These are phyloP conservation scores for Nicotiana rustica DNA, from an alignment of 305 asterid genomes.

Conservation along the genomic window DNA sequence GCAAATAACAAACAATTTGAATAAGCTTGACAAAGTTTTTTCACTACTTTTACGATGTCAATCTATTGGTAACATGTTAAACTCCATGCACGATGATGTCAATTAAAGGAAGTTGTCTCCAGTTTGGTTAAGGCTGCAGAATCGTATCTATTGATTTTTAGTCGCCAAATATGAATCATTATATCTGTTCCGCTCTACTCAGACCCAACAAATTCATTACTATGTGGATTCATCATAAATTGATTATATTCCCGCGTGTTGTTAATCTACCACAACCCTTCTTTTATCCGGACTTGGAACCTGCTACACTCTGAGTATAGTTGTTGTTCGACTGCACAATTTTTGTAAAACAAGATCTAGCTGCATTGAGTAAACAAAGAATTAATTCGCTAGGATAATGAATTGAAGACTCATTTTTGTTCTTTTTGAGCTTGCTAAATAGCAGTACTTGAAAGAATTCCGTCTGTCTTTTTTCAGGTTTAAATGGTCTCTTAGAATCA, in stretches of 20 bases:
- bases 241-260: neutral
- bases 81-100: neutral
- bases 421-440: neutral
- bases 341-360: neutral
- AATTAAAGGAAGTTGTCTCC: neutral
- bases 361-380: neutral
- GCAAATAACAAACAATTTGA: neutral
- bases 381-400: neutral
- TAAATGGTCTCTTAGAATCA: neutral
- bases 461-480: neutral
- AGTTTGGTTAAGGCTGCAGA: neutral
- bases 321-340: neutral
- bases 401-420: neutral
- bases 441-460: slow-evolving; percentile 1
- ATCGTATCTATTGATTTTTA: neutral
- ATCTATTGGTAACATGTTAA: neutral
- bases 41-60: neutral
- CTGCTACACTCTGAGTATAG: neutral
- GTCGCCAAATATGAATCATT: neutral
- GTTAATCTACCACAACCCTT: neutral
- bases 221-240: slow-evolving; percentile 16
- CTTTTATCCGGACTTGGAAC: neutral
- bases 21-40: neutral
- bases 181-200: neutral
- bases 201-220: neutral